Evolutionary conservation across 78 protist species (phyloP).

Genomic region (Monosiga brevicollis): DNA sequence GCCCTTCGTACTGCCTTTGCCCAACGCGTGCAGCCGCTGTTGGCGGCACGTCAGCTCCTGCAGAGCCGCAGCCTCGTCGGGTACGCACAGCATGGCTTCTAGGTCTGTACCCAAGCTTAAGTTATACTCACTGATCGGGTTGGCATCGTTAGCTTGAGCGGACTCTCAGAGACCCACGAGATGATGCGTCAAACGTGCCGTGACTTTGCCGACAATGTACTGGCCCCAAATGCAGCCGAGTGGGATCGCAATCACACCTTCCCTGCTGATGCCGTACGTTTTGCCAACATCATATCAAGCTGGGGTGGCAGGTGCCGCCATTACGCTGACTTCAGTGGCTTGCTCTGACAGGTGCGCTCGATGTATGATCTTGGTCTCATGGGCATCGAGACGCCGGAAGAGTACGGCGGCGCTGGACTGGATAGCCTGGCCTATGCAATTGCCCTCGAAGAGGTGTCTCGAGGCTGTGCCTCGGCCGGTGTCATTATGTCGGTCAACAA

Average conservation of each 20-base stretch:
- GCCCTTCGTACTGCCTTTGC: too few relatives aligned
- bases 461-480: slow-evolving; percentile 28
- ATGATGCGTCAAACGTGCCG: slow-evolving; percentile 32
- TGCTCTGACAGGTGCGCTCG: background rate
- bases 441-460: slow-evolving; percentile 82
- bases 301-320: too few relatives aligned
- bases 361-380: slow-evolving; percentile 58
- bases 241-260: slow-evolving; percentile 37
- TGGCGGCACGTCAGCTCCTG: too few relatives aligned
- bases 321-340: too few relatives aligned
- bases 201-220: slow-evolving; percentile 33
- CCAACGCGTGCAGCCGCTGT: too few relatives aligned
- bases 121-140: too few relatives aligned
- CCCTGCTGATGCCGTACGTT: slow-evolving; percentile 19
- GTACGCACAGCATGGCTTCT: too few relatives aligned
- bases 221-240: slow-evolving; percentile 29
- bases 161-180: too few relatives aligned
- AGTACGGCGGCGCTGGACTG: slow-evolving; percentile 75
- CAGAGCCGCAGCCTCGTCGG: too few relatives aligned
- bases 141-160: too few relatives aligned
- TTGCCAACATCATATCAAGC: too few relatives aligned
- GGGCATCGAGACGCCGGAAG: slow-evolving; percentile 75
- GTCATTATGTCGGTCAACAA: slow-evolving; percentile 33
- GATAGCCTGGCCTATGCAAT: slow-evolving; percentile 54
- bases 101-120: too few relatives aligned